Percentiles rank a stretch among this genome's conserved stretches.
phyloP scores from a whole-genome alignment of 2,329 filamentous ascomycete genomes.

The Diaporthe vexans region DNA sequence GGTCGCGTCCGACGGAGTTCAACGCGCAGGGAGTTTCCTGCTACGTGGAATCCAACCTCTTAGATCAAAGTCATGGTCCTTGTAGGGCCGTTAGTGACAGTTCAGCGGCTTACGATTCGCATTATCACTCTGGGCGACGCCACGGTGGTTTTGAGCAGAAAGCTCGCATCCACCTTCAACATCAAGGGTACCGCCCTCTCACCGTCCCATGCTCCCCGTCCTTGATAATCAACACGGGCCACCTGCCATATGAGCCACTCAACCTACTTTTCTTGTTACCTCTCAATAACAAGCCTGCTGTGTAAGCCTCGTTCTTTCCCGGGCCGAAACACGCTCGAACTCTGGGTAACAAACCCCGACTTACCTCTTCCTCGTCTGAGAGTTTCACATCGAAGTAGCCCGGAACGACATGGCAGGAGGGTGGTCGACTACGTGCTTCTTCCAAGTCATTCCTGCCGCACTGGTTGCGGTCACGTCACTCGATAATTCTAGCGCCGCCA shows the following conservation, averaged over 20 bases:
- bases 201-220: neutral
- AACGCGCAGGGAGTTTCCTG: neutral
- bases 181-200: conserved; percentile 3
- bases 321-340: neutral
- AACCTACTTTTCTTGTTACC: neutral
- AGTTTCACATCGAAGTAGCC: conserved; percentile 17
- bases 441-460: neutral
- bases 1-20: conserved; percentile 1
- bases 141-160: conserved; percentile 23
- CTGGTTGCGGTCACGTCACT: neutral
- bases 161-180: conserved; percentile 12
- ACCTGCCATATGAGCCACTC: neutral
- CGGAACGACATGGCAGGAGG: neutral
- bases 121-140: conserved; percentile 14
- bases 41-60: conserved; percentile 20
- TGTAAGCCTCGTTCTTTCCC: neutral
- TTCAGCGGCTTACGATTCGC: conserved; percentile 7
- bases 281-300: neutral
- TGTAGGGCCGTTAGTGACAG: neutral
- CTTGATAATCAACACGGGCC: neutral
- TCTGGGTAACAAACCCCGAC: neutral
- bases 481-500: conserved; percentile 3
- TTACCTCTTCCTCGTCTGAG: neutral
- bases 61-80: conserved; percentile 1
- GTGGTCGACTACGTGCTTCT: conserved; percentile 4